Base-by-base conservation (phyloP, 1,139 yeast species). In the Yamadazyma siamensis region DNA sequence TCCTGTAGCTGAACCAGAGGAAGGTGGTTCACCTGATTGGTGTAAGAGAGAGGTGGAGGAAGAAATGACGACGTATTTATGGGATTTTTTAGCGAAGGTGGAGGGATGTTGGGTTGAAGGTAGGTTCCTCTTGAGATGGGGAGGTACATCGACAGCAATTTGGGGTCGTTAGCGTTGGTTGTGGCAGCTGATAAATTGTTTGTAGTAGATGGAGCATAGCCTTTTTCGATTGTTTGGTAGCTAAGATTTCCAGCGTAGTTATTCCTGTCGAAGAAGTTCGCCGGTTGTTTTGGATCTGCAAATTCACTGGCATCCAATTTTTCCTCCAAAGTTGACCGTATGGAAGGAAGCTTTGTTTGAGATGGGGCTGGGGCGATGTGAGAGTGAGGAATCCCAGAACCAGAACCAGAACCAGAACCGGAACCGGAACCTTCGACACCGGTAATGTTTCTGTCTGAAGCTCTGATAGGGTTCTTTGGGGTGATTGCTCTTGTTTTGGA, bases 121-220 rank as follows among this genome's bases (percentile, higher is more conserved):
- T 15, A 23, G 9, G 11, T 21, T 4, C 28, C 19, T 26, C 32
- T 26, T 17, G 32, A 32, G 15, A 35, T 29, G 5, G 33, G 39
- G 19, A 35, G 26, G 21, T 32, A 35, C 10, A 35, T 36, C 15
- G 39, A 32, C 28, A 32, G 39, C 11, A 32, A 25, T 18, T 18
- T 18, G 7, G 7, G 20, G 10, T 7, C 7, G 7, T 7, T 18
- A 8, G 20, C 7, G 10, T 18, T 18, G n/a, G n/a, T n/a, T n/a
- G n/a, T n/a, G n/a, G n/a, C n/a, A 8, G 10, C 20, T 18, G 20
- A 10, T 7, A 18, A 18, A 18, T 18, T 18, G 20, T 18, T 18
- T 18, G 7, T 10, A 18, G 10, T 6, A 19, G 23, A 11, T 18
- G 7, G 9, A 18, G 10, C 7, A 19, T 15, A 11, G 18, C 8